Evolutionary conservation across 257 asterid species (phyloP).

Genomic region (Przewalskia tangutica): DNA sequence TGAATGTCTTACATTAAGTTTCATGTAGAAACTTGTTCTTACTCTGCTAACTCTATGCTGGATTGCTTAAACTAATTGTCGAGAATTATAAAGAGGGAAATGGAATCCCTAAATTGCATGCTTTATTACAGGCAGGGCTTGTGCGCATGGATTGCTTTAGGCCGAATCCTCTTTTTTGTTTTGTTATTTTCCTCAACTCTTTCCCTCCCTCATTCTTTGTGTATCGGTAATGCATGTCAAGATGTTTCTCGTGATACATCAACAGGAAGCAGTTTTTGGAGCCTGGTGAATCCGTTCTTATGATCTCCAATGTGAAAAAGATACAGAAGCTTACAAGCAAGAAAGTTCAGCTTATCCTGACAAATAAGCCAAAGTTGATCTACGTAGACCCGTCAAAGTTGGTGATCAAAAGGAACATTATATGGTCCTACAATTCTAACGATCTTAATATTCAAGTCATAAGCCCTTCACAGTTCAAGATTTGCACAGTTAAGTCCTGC

Average conservation of each 20-base stretch:
- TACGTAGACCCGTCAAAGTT: constrained; percentile 85
- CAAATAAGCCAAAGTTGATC: constrained; percentile 84
- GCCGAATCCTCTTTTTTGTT: not conserved
- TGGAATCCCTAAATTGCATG: not conserved
- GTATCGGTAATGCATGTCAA: not conserved
- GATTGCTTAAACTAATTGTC: not conserved
- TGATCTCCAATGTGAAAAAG: constrained; percentile 94
- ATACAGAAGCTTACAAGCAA: constrained; percentile 83
- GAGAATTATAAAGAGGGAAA: not conserved
- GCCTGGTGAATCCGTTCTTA: constrained; percentile 93
- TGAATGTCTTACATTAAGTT: not conserved
- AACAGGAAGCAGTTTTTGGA: constrained; percentile 94
- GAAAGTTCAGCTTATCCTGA: constrained; percentile 94
- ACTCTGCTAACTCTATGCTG: not conserved
- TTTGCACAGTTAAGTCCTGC: constrained; percentile 63
- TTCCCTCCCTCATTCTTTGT: not conserved
- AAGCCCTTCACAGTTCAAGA: constrained; percentile 80
- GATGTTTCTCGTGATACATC: not conserved
- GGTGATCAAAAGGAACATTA: constrained; percentile 66
- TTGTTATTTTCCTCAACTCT: not conserved
- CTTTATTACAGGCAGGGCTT: not conserved
- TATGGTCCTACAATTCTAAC: constrained; percentile 84
- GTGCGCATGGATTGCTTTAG: not conserved
- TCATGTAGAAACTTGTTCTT: not conserved
- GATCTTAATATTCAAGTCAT: constrained; percentile 81